Evolutionary conservation across 768 basidiomycete species (phyloP).

Genomic region (Pleurotus tuoliensis): DNA sequence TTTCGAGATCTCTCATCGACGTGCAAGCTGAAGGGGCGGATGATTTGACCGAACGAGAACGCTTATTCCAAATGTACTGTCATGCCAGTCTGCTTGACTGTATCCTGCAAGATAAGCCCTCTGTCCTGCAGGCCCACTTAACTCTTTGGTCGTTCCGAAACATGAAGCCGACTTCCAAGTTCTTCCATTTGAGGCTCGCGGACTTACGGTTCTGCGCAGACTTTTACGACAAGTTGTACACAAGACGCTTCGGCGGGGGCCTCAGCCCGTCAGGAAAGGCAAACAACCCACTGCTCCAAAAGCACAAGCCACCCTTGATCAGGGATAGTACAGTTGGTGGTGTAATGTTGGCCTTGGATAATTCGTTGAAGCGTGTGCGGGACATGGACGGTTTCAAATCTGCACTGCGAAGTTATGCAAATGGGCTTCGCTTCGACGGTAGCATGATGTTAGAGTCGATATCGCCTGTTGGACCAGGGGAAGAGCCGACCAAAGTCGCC

Average conservation of each 20-base stretch:
- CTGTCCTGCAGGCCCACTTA: constrained; percentile 71
- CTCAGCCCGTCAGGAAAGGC: constrained; percentile 47
- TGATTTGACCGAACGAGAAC: constrained; percentile 46
- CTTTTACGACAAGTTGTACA: constrained; percentile 74
- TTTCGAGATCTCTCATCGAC: constrained; percentile 40
- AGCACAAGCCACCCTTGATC: constrained; percentile 55
- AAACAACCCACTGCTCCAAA: neutral
- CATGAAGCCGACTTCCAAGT: constrained; percentile 52
- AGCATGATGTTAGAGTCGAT: neutral
- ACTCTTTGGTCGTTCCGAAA: constrained; percentile 66
- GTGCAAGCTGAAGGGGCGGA: constrained; percentile 41
- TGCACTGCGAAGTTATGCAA: constrained; percentile 51
- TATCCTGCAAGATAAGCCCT: constrained; percentile 87
- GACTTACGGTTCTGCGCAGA: constrained; percentile 73
- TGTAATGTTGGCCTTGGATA: constrained; percentile 59
- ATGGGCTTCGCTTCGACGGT: constrained; percentile 13
- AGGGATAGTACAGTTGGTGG: constrained; percentile 70
- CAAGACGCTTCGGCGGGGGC: constrained; percentile 67
- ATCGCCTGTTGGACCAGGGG: neutral
- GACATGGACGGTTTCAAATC: constrained; percentile 28
- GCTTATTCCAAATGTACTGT: constrained; percentile 65
- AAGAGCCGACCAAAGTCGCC: constrained; percentile 20
- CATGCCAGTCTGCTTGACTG: constrained; percentile 79
- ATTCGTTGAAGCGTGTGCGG: constrained; percentile 46
- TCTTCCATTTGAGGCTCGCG: constrained; percentile 66